phyloP scores from a whole-genome alignment of 331 rosid genomes.

The Pyrus hybrid region DNA sequence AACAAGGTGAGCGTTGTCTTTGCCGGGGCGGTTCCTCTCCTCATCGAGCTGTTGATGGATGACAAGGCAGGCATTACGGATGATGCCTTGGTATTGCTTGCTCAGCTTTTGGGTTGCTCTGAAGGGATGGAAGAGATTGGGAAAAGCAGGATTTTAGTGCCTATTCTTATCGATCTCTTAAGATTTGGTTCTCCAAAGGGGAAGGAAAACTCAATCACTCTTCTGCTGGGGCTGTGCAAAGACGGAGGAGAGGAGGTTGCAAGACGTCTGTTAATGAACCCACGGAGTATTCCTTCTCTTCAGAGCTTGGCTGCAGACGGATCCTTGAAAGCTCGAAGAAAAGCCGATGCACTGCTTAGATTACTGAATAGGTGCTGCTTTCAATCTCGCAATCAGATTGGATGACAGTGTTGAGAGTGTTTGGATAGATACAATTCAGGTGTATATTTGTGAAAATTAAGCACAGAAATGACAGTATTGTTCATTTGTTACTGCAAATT shows the following conservation, averaged over 20 bases:
- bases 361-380: constrained; percentile 70
- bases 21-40: constrained; percentile 53
- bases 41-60: constrained; percentile 65
- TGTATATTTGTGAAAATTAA: constrained; percentile 37
- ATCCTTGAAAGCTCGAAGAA: constrained; percentile 72
- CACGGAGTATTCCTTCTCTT: constrained; percentile 75
- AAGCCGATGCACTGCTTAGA: constrained; percentile 81
- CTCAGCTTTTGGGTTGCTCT: constrained; percentile 56
- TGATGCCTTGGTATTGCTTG: constrained; percentile 66
- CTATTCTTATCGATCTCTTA: constrained; percentile 71
- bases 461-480: constrained; percentile 6
- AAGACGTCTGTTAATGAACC: constrained; percentile 57
- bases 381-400: constrained; percentile 46
- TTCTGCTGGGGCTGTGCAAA: constrained; percentile 72
- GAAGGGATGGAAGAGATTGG: constrained; percentile 65
- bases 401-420: constrained; percentile 18
- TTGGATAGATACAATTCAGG: constrained; percentile 1
- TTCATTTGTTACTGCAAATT: constrained; percentile 2
- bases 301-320: constrained; percentile 69
- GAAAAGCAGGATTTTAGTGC: constrained; percentile 51
- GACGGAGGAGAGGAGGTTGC: constrained; percentile 83
- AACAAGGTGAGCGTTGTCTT: constrained; percentile 51
- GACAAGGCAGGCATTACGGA: constrained; percentile 84
- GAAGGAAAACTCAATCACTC: constrained; percentile 72
- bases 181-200: constrained; percentile 89